Conservation (phyloP, 1,284 basidiomycete genomes). For the Inonotus hispidus region DNA sequence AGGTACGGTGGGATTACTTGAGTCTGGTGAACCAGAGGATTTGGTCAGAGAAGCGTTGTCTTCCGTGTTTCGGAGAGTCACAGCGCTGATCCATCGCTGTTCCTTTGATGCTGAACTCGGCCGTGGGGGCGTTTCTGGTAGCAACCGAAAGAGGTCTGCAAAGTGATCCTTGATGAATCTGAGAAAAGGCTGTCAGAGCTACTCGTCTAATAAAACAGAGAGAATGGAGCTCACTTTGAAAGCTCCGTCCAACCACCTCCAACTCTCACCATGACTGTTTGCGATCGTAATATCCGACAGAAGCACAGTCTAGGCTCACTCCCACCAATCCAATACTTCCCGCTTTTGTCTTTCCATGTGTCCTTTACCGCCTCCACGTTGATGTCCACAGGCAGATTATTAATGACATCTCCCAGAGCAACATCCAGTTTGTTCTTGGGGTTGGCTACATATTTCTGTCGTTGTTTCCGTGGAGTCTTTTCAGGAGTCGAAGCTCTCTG, state of each 20-base stretch:
- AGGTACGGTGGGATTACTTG: constrained; percentile 39
- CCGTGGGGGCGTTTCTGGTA: constrained; percentile 55
- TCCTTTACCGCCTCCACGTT: constrained; percentile 79
- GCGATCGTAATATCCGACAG: constrained; percentile 86
- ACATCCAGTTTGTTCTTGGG: constrained; percentile 87
- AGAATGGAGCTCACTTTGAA: constrained; percentile 58
- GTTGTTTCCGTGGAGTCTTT: constrained; percentile 31
- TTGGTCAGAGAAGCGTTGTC: constrained; percentile 24
- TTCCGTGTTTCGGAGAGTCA: constrained; percentile 21
- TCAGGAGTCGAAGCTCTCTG: constrained; percentile 42
- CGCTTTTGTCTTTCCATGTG: constrained; percentile 85
- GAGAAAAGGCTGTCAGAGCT: constrained; percentile 18
- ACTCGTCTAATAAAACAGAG: background rate
- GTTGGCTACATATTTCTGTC: constrained; percentile 75
- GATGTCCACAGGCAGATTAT: constrained; percentile 81
- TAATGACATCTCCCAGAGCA: constrained; percentile 87
- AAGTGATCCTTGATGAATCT: constrained; percentile 87
- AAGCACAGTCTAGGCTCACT: constrained; percentile 85
- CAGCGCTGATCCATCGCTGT: constrained; percentile 70
- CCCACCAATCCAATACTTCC: constrained; percentile 93
- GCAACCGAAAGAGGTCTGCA: constrained; percentile 67
- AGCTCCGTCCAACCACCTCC: constrained; percentile 93
- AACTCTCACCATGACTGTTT: constrained; percentile 92
- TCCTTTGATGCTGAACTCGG: constrained; percentile 48
- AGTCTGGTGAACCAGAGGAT: constrained; percentile 65